These are phyloP conservation scores for Fusarium incarnatum DNA, from an alignment of 2,329 filamentous ascomycete genomes.

Conservation along the genomic window DNA sequence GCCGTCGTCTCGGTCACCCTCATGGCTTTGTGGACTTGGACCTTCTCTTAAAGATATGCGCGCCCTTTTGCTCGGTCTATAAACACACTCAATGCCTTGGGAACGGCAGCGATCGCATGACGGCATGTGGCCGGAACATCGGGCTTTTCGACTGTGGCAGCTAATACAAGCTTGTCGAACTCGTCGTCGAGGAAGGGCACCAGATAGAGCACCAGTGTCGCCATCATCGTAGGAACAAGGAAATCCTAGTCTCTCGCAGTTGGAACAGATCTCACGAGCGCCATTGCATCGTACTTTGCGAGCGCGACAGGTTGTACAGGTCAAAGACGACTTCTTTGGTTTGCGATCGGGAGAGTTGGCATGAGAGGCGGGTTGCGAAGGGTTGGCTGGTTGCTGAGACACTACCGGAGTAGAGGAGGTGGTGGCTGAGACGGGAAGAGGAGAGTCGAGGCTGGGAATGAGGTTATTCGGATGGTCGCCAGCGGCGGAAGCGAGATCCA, in stretches of 20 bases:
- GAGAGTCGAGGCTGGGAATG: conserved; percentile 43
- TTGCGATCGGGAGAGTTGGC: conserved; percentile 50
- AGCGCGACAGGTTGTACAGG: conserved; percentile 66
- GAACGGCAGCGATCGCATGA: conserved; percentile 63
- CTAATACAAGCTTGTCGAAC: conserved; percentile 68
- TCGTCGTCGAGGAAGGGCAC: conserved; percentile 63
- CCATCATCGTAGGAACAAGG: conserved; percentile 67
- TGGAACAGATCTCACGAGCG: conserved; percentile 64
- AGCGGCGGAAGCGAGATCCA: conserved; percentile 46
- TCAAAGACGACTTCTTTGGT: conserved; percentile 58
- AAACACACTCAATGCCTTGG: conserved; percentile 67
- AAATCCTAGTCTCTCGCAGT: conserved; percentile 69
- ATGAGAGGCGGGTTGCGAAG: conserved; percentile 42
- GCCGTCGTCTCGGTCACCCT: conserved; percentile 51
- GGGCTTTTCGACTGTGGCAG: conserved; percentile 69
- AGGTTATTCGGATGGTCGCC: conserved; percentile 48
- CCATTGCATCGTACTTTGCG: conserved; percentile 71
- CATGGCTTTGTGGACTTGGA: conserved; percentile 51
- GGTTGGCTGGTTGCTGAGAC: conserved; percentile 26
- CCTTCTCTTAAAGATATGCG: conserved; percentile 45
- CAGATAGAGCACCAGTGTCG: conserved; percentile 55
- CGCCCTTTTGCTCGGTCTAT: conserved; percentile 61
- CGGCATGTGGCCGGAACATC: conserved; percentile 68
- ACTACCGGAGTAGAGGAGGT: conserved; percentile 21
- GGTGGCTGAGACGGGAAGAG: conserved; percentile 30